phyloP scores from a whole-genome alignment of 108 stramenopile genomes.

The Nitzschia palea region DNA sequence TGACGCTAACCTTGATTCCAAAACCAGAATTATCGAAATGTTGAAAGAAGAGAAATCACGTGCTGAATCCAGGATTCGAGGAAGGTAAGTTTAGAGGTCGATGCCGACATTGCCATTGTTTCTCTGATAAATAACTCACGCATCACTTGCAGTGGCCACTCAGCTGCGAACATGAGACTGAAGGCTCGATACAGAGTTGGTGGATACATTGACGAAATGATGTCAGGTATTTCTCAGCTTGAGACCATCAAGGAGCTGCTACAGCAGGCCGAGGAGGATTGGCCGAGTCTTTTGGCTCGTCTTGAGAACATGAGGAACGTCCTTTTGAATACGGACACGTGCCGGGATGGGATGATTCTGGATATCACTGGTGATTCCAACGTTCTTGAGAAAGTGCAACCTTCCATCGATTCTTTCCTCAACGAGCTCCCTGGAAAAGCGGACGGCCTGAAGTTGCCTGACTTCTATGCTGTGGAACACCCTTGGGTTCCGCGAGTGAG shows the following conservation, averaged over 20 bases:
- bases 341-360: constrained; percentile 84
- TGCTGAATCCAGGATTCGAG: constrained; percentile 70
- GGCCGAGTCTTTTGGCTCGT: constrained; percentile 81
- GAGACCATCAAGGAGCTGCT: constrained; percentile 74
- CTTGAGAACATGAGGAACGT: constrained; percentile 85
- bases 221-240: constrained; percentile 86
- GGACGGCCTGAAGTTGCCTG: constrained; percentile 58
- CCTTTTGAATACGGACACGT: constrained; percentile 66
- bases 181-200: constrained; percentile 78
- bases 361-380: constrained; percentile 89
- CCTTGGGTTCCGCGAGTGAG: constrained; percentile 80
- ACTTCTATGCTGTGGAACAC: constrained; percentile 75
- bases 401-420: constrained; percentile 69
- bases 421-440: constrained; percentile 67
- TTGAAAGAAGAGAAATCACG: constrained; percentile 82
- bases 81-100: constrained; percentile 50
- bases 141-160: constrained; percentile 75
- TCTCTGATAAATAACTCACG: neutral
- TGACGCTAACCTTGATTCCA: constrained; percentile 85
- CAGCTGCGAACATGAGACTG: constrained; percentile 77
- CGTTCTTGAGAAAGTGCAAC: constrained; percentile 70
- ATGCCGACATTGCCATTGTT: too few relatives aligned
- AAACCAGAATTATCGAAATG: constrained; percentile 91
- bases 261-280: constrained; percentile 92
- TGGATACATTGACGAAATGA: constrained; percentile 91